A percentile compares a stretch with the other conserved stretches of the same genome.
phyloP scores from a whole-genome alignment of 306 rosid genomes.

The Benincasa hispida region DNA sequence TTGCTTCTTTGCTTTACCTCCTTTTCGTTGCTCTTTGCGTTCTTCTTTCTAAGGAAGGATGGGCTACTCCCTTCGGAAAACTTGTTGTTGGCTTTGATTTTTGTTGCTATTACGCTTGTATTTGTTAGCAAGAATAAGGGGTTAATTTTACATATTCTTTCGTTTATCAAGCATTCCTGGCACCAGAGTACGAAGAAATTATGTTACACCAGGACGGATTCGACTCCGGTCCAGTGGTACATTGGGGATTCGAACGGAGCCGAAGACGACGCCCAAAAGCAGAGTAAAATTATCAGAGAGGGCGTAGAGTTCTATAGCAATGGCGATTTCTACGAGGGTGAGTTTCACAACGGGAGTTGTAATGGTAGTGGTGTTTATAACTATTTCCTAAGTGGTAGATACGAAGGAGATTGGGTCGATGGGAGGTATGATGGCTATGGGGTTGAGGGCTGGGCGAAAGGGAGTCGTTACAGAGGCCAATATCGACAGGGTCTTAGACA shows the following conservation, averaged over 20 bases:
- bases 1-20: conserved; percentile 32
- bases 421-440: conserved; percentile 89
- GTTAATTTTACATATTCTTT: conserved; percentile 35
- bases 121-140: conserved; percentile 49
- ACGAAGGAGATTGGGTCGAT: conserved; percentile 95
- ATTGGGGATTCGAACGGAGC: conserved; percentile 44
- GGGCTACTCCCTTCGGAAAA: conserved; percentile 68
- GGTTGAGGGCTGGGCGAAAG: conserved; percentile 87
- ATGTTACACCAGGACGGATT: conserved; percentile 25
- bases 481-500: conserved; percentile 79
- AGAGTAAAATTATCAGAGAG: conserved; percentile 38
- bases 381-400: conserved; percentile 73
- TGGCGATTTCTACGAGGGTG: conserved; percentile 96
- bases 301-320: conserved; percentile 96
- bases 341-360: conserved; percentile 64
- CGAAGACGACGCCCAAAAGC: conserved; percentile 1
- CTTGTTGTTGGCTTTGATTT: conserved; percentile 50
- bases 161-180: conserved; percentile 41
- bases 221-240: conserved; percentile 82
- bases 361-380: conserved; percentile 95
- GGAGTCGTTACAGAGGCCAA: conserved; percentile 76
- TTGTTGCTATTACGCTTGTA: conserved; percentile 73
- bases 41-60: conserved; percentile 37
- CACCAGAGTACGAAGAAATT: conserved; percentile 37
- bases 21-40: conserved; percentile 22